Base-by-base conservation (phyloP, 257 asterid species). In the Solanum boliviense region DNA sequence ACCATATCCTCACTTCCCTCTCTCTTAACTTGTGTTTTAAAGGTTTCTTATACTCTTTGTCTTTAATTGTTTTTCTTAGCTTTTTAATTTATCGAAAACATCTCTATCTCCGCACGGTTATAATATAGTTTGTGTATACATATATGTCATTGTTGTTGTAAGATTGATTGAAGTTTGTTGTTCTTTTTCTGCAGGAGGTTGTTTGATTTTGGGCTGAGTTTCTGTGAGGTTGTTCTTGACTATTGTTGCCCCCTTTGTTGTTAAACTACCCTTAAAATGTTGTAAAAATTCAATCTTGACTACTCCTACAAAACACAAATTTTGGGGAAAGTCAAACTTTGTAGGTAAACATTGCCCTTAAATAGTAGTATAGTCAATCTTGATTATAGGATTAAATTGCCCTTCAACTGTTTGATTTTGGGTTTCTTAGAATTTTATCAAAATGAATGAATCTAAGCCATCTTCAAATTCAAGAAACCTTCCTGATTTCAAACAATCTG, bases 401-500 rank as follows among this genome's bases (percentile, higher is more conserved):
- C 62, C 36, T 78, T 78, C 36, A 78, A 44, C 5, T 25, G n/a
- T 79, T 27, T 79, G 84, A 27, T 79, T 44, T 41, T 41, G 84
- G 52, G 52, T 75, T 41, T 58, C 60, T 25, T 15, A 25, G 7
- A 78, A n/a, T 41, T 41, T 4, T 4, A 41, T 25, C 9, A 91
- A 90, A 87, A 92, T 95, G 98, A 92, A 93, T 86, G 96, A 93
- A 71, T 75, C 91, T 10, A 93, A 70, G 58, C 91, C 93, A 36
- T 86, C 96, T 34, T 89, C 95, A 34, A 73, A 93, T 18, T 91
- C 98, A 0, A 88, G 83, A 78, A 91, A 89, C 88, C 97, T 95
- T 88, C 98, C 98, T 6, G 98, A 95, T 94, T 95, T 95, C 90
- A 91, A 95, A 60, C 91, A 94, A 84, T 95, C 98, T 71, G 91